phyloP scores from a whole-genome alignment of 805 yeast species.

The Henningerozyma blattae region DNA sequence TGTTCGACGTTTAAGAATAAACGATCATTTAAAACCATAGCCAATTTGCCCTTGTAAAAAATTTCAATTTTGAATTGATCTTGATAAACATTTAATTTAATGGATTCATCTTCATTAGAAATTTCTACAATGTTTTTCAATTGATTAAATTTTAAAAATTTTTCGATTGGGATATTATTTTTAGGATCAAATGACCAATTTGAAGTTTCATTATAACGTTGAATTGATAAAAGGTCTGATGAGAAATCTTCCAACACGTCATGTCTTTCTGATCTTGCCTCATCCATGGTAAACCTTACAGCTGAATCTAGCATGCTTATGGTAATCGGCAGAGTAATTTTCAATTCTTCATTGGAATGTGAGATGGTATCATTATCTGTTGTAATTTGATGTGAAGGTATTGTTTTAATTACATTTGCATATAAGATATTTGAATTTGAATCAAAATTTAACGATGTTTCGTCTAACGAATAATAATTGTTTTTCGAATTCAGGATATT shows the following conservation, averaged over 20 bases:
- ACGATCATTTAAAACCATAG: conserved; percentile 55
- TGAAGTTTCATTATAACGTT: conserved; percentile 49
- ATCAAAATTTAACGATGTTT: conserved; percentile 21
- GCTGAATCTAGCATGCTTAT: conserved; percentile 44
- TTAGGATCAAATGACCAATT: conserved; percentile 40
- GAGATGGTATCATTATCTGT: neutral
- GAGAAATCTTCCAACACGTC: no score
- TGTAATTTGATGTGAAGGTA: conserved; percentile 15
- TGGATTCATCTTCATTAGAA: conserved; percentile 14
- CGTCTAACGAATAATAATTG: conserved; percentile 32
- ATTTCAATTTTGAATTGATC: conserved; percentile 31
- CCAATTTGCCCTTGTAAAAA: conserved; percentile 31
- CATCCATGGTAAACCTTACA: conserved; percentile 57
- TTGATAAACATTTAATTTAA: conserved; percentile 31
- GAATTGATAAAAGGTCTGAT: no score
- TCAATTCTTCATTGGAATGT: conserved; percentile 21
- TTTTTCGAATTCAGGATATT: conserved; percentile 24
- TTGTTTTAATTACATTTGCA: conserved; percentile 37
- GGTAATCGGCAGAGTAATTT: conserved; percentile 41
- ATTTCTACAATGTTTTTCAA: conserved; percentile 2
- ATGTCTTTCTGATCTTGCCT: no score
- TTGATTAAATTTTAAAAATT: no score
- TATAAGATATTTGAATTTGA: conserved; percentile 22
- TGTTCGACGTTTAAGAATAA: conserved; percentile 77
- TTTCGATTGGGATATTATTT: neutral